Base-by-base conservation (phyloP, 345 rosid species). In the Fremontodendron californicum region DNA sequence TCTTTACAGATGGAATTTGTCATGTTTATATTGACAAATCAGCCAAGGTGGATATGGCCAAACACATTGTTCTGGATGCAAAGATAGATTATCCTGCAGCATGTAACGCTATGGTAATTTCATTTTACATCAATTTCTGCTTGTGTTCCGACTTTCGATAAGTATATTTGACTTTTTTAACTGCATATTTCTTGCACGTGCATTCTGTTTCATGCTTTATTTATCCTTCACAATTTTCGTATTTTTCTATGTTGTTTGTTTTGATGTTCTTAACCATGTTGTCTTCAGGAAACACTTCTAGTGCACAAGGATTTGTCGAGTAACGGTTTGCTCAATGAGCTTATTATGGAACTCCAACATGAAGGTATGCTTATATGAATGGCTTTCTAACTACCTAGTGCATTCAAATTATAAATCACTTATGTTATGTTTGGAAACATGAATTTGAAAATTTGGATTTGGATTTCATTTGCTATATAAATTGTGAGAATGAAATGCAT, bases 61-160 rank as follows among this genome's bases (percentile, higher is more conserved):
- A 80, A 85, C 83, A 71, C 4, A 76, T 91, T 72, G 83, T 87
- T 51, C 46, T 90, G 82, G 96, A 91, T 86, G 93, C 96, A 15
- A 91, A 90, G 82, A 11, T 75, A 79, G 96, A 90, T 84, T 91
- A 91, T 80, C 92, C 96, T 15, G 93, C 96, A 49, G 93, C 92
- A 43, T 91, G 92, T 76, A 91, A 89, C 54, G 90, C 96, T 37
- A 87, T 88, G 96, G 96, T 91, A 89, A 79, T 57, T 49, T 55
- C 29, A 52, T 23, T 46, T 67, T 57, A 15, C 37, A 37, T 69
- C 60, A n/a, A 58, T 39, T 10, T 79, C 3, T 29, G 7, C 61
- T n/a, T 46, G 42, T 75, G 27, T 68, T 18, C 43, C 27, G n/a
- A n/a, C n/a, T n/a, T n/a, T n/a, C n/a, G 0, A 40, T 15, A 25